Evolutionary conservation across 345 rosid genomes (phyloP), one percentile per base, ranked within the genome.

Genomic region (Orychophragmus violaceus): DNA sequence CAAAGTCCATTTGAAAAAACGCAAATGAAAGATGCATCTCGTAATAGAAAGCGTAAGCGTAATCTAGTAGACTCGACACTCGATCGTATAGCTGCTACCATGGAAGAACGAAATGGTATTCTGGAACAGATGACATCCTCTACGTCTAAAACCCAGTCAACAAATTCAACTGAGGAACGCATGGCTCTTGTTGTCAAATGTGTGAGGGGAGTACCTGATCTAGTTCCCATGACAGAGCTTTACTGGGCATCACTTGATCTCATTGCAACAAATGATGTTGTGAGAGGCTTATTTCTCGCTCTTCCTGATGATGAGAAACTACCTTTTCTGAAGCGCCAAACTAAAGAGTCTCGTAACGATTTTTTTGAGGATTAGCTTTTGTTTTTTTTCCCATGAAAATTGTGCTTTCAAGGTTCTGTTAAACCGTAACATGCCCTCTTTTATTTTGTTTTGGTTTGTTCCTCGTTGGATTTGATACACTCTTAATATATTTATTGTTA

Each of bases 1-100:
- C 25, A 19, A 8, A 45, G 44, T 37, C 2, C 12, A 8, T 32
- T 8, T 8, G 0, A 5, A 5, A 4, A 19, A 22, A 2, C 53
- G 21, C 28, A 48, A 22, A 30, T 5, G 5, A 51, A 51, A 24
- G 8, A 25, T n/a, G 32, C 16, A 6, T 25, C 18, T 25, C 33
- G 19, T n/a, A 23, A 23, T 4, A 29, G 3, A 29, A 53, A 28
- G 22, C 37, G 37, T 53, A 53, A 14, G n/a, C 37, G 22, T 2
- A 53, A 8, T 32, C 2, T 3, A 33, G 16, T 56, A 12, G 61
- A 56, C 42, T 32, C 21, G 1, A 32, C 42, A 44, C 61, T 56
- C 27, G 61, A 56, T 11, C 44, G 61, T 17, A 56, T 56, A 17
- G 61, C 61, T 56, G 27, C 42, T 8, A 56, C 61, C 27, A 56